phyloP scores from a whole-genome alignment of 768 basidiomycete genomes.

The Agaricus sinodeliciosus region DNA sequence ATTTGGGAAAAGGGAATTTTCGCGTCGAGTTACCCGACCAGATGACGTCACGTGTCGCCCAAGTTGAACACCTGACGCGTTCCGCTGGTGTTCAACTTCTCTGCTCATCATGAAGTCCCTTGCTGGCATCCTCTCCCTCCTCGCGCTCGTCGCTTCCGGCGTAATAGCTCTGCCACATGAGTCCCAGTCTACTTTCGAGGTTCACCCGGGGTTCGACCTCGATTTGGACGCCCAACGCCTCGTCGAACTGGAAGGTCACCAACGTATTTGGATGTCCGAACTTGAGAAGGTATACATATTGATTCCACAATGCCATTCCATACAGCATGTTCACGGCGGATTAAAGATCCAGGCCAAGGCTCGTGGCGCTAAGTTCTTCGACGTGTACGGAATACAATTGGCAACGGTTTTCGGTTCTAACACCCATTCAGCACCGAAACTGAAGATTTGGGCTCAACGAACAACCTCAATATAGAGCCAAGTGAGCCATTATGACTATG shows the following conservation, averaged over 20 bases:
- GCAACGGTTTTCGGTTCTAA: slow-evolving; percentile 11
- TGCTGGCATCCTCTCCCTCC: slow-evolving; percentile 35
- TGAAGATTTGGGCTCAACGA: slow-evolving; percentile 44
- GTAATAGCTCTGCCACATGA: slow-evolving; percentile 23
- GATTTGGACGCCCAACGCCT: slow-evolving; percentile 69
- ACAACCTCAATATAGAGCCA: slow-evolving; percentile 27
- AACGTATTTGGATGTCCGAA: slow-evolving; percentile 80
- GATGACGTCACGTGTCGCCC: slow-evolving; percentile 5
- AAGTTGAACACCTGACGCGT: neutral
- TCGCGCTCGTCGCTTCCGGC: slow-evolving; percentile 34
- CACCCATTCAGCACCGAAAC: slow-evolving; percentile 58
- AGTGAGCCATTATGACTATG: slow-evolving; percentile 26
- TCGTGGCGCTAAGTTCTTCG: slow-evolving; percentile 78
- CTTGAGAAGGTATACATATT: slow-evolving; percentile 63
- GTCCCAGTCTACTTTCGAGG: slow-evolving; percentile 28
- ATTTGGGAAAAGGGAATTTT: neutral
- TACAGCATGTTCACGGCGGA: neutral
- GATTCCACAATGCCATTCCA: neutral
- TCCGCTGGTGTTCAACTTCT: neutral
- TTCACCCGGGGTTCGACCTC: slow-evolving; percentile 57
- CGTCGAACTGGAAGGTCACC: slow-evolving; percentile 65
- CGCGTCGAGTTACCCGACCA: slow-evolving; percentile 12
- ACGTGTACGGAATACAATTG: slow-evolving; percentile 48
- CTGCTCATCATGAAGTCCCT: slow-evolving; percentile 42
- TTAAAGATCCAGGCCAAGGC: slow-evolving; percentile 70